Evolutionary conservation across 1,284 basidiomycete species (phyloP), one percentile per base, ranked within the genome.

Genomic region (Ceratobasidium sp.): DNA sequence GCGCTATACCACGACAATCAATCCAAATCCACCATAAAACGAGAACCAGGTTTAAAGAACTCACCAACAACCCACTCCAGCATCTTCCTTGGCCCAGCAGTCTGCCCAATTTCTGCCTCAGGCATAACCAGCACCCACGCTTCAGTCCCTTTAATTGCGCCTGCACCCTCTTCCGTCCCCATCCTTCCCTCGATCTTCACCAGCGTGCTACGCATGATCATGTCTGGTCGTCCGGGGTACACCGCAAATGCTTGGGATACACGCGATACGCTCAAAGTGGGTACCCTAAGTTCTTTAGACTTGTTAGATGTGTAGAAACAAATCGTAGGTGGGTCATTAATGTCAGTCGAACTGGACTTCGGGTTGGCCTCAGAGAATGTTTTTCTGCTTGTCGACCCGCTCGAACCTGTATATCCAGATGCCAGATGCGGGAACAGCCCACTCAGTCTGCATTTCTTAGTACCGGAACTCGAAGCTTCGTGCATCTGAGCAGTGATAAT

Each of bases 181-280:
- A 96, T 85, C 32, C 85, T 82, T 21, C 93, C 95, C 77, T 96
- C 94, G 11, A 96, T 80, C 80, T 98, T 98, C 82, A 97, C 90
- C 76, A 98, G 82, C 5, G 94, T 95, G 77, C 93, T 95, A 77
- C 89, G 85, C 73, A 86, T 90, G 79, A 98, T 95, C 74, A 97
- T 82, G 76, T 95, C 93, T n/a, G 94, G 92, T n/a, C 93, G 87
- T 79, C 98, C 96, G 0, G 96, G 96, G 81, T 96, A 98, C 4
- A 98, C 93, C 1, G 94, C 94, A 79, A 96, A 96, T 0, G 87
- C 89, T 73, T 80, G 75, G 5, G 69, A 74, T 62, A 92, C 82
- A 49, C 84, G 79, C 32, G 78, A 82, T 75, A 92, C 80, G 1
- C 87, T 88, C 73, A 94, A 80, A 7, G 91, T 74, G 0, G 89